phyloP scores from a whole-genome alignment of 768 basidiomycete species.

The Pleurotus platypus region DNA sequence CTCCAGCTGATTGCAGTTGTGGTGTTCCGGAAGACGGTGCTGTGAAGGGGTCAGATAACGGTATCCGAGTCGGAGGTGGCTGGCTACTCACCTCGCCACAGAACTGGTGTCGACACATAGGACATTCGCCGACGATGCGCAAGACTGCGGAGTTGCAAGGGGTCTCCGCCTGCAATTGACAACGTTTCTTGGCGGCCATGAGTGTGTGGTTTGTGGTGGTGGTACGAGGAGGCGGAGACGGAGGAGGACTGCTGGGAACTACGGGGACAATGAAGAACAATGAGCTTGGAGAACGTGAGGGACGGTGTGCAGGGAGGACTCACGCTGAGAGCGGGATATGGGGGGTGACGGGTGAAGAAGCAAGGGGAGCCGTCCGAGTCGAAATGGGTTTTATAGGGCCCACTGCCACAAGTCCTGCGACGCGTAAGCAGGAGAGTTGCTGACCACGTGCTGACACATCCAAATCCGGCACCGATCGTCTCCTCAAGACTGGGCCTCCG shows the following conservation, averaged over 20 bases:
- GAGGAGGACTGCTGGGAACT: constrained; percentile 3
- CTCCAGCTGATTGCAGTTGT: constrained; percentile 78
- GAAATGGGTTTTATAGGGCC: constrained; percentile 14
- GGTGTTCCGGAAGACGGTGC: constrained; percentile 90
- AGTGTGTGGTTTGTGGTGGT: constrained; percentile 11
- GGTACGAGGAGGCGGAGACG: neutral
- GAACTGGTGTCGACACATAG: constrained; percentile 75
- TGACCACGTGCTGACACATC: constrained; percentile 6
- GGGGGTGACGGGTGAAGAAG: constrained; percentile 2
- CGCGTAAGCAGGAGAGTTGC: constrained; percentile 28
- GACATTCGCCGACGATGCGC: constrained; percentile 82
- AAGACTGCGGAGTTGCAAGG: constrained; percentile 78
- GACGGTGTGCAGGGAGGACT: constrained; percentile 8
- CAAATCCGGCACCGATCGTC: constrained; percentile 13
- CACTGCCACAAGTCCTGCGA: constrained; percentile 15
- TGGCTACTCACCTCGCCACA: constrained; percentile 62
- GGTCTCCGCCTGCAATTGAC: constrained; percentile 57
- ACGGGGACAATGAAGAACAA: constrained; percentile 4
- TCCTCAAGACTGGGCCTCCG: neutral
- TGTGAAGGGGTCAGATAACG: constrained; percentile 26
- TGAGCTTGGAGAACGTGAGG: neutral
- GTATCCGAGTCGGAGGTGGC: constrained; percentile 8
- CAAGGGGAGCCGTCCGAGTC: constrained; percentile 7
- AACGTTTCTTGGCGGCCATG: constrained; percentile 88
- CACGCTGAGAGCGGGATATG: neutral